These are phyloP conservation scores for Ambrosiella cleistominuta DNA, from an alignment of 2,329 filamentous ascomycete species.

Conservation along the genomic window DNA sequence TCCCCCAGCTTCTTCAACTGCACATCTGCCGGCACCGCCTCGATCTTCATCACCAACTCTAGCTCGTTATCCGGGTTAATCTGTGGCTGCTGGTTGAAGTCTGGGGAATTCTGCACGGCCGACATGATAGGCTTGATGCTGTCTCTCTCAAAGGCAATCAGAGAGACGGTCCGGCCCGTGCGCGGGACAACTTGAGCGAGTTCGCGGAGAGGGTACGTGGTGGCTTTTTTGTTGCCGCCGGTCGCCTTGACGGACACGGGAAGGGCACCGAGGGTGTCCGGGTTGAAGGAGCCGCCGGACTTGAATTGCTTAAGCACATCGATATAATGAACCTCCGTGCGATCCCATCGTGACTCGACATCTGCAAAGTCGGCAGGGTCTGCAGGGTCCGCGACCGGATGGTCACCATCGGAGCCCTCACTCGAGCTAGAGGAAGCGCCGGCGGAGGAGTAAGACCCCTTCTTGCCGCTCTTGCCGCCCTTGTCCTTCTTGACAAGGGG, in stretches of 20 bases:
- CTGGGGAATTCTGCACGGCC: conserved; percentile 32
- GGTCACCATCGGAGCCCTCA: conserved; percentile 15
- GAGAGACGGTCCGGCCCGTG: conserved; percentile 23
- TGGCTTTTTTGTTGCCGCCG: conserved; percentile 12
- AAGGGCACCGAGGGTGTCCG: conserved; percentile 29
- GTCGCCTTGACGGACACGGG: conserved; percentile 19
- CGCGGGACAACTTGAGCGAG: conserved; percentile 36
- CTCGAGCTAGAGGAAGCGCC: conserved; percentile 14
- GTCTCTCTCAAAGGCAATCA: conserved; percentile 25
- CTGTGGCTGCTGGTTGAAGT: conserved; percentile 46
- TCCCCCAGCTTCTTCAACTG: conserved; percentile 27
- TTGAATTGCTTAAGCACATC: conserved; percentile 26
- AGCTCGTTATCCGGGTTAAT: conserved; percentile 39
- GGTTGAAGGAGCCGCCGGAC: conserved; percentile 34
- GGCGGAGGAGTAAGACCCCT: conserved; percentile 13
- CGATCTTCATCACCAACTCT: conserved; percentile 36
- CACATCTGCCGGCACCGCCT: conserved; percentile 33
- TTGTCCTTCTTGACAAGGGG: conserved; percentile 22
- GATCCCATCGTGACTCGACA: conserved; percentile 26
- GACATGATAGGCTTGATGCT: conserved; percentile 38
- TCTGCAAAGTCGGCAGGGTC: conserved; percentile 33
- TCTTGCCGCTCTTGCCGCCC: conserved; percentile 13
- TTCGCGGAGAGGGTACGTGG: conserved; percentile 32
- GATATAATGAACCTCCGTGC: conserved; percentile 26
- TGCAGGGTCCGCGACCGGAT: conserved; percentile 21